Conservation (phyloP, 2,329 filamentous ascomycete species). For the Phyllachora maydis region DNA sequence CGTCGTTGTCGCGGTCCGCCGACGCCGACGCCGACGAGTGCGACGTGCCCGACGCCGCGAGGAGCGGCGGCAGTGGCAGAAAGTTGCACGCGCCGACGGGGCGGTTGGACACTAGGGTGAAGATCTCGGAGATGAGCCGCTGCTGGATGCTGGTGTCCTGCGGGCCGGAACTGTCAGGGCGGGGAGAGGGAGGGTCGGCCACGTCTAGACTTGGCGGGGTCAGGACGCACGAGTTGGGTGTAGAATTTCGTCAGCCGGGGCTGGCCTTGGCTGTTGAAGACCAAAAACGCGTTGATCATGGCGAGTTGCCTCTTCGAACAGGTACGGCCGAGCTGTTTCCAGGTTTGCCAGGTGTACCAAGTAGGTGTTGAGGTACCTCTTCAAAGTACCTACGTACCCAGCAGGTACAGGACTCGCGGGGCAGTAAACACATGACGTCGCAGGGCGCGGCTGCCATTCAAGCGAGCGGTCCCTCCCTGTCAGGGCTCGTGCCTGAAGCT, state of each 20-base stretch:
- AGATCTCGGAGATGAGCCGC: constrained; percentile 91
- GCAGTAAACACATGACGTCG: no score
- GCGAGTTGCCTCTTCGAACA: no score
- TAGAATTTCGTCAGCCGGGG: constrained; percentile 97
- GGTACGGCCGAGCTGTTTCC: no score
- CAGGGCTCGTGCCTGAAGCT: no score
- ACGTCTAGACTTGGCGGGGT: not conserved
- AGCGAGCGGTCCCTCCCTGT: no score
- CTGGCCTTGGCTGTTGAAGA: constrained; percentile 97
- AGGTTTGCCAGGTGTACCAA: no score
- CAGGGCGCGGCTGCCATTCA: no score
- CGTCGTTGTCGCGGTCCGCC: constrained; percentile 66
- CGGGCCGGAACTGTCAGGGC: no score
- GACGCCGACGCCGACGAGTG: constrained; percentile 40
- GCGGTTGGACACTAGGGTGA: constrained; percentile 81
- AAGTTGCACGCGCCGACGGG: constrained; percentile 93
- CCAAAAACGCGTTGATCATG: constrained; percentile 98
- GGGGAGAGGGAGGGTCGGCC: constrained; percentile 1
- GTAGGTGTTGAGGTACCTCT: no score
- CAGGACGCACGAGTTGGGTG: constrained; percentile 56
- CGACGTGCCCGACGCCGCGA: constrained; percentile 40
- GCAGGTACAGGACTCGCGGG: no score
- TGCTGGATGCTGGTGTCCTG: constrained; percentile 97
- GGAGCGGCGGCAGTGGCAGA: constrained; percentile 54
- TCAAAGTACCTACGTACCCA: no score